Conservation (phyloP, 495 filamentous ascomycete species). For the Lepraria neglecta region DNA sequence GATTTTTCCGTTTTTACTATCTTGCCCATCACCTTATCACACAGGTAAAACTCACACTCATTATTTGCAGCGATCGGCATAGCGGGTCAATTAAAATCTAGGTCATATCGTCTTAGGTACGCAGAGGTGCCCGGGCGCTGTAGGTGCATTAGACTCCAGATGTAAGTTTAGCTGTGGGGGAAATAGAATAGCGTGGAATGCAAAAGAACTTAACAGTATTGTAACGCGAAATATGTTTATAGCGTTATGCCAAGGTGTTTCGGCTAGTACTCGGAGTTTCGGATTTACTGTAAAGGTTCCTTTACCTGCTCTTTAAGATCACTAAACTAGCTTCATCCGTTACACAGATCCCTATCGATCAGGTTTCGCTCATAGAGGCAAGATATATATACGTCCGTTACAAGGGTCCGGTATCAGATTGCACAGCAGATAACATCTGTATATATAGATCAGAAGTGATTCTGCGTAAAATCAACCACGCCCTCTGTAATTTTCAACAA, state of each 20-base stretch:
- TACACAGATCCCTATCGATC: conserved; percentile 2
- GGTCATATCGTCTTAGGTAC: too few species aligned
- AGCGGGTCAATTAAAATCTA: too few species aligned
- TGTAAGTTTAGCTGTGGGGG: not conserved
- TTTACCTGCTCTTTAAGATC: not conserved
- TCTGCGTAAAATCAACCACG: not conserved
- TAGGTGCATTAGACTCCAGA: not conserved
- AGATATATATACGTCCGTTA: not conserved
- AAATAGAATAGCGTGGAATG: conserved; percentile 1
- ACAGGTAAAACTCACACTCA: too few species aligned
- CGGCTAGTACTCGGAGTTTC: not conserved
- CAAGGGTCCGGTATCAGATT: not conserved
- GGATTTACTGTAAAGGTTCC: not conserved
- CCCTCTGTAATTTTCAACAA: not conserved
- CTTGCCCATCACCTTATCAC: too few species aligned
- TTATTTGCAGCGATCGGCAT: too few species aligned
- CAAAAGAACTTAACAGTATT: conserved; percentile 4
- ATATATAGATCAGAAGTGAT: conserved; percentile 1
- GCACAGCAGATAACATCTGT: not conserved
- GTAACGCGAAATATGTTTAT: not conserved
- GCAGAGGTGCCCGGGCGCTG: too few species aligned
- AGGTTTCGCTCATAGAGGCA: conserved; percentile 2
- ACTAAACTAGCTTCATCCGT: not conserved
- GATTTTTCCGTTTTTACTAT: too few species aligned
- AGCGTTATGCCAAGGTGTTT: not conserved